Conservation (phyloP, 2,329 filamentous ascomycete species). For the Ilyonectria mors-panacis region DNA sequence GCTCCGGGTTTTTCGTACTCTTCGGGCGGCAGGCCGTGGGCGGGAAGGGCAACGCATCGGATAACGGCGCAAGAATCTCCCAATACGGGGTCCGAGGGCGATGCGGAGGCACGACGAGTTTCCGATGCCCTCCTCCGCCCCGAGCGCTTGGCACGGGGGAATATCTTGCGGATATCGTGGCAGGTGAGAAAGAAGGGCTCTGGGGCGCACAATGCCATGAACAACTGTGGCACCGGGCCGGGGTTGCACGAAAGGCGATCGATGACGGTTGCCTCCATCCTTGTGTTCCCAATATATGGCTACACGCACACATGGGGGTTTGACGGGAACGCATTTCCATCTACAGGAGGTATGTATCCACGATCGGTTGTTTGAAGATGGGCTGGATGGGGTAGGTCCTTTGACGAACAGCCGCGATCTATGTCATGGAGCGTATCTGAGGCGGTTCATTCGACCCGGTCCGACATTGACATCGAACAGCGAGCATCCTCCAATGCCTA, state of each 20-base stretch:
- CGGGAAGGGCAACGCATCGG: conserved; percentile 17
- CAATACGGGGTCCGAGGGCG: conserved; percentile 40
- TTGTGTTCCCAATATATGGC: neutral
- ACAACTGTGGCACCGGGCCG: conserved; percentile 32
- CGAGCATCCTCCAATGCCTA: neutral
- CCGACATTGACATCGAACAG: neutral
- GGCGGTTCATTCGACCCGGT: neutral
- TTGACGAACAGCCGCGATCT: neutral
- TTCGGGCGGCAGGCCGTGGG: conserved; percentile 19
- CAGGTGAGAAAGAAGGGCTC: conserved; percentile 18
- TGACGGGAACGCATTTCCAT: neutral
- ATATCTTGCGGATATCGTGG: conserved; percentile 45
- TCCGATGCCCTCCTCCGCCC: conserved; percentile 4
- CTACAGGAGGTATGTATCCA: neutral
- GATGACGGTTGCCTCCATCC: conserved; percentile 12
- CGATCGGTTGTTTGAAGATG: conserved; percentile 1
- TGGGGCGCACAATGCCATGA: conserved; percentile 11
- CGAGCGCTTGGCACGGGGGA: conserved; percentile 39
- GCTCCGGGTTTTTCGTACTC: neutral
- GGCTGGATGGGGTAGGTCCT: conserved; percentile 4
- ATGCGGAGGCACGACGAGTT: conserved; percentile 15
- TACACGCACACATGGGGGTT: neutral
- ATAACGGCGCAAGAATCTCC: conserved; percentile 46
- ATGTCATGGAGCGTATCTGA: conserved; percentile 5
- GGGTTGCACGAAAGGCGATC: conserved; percentile 37